Conservation (phyloP, 1,139 yeast species). For the Debaryomyces udenii region DNA sequence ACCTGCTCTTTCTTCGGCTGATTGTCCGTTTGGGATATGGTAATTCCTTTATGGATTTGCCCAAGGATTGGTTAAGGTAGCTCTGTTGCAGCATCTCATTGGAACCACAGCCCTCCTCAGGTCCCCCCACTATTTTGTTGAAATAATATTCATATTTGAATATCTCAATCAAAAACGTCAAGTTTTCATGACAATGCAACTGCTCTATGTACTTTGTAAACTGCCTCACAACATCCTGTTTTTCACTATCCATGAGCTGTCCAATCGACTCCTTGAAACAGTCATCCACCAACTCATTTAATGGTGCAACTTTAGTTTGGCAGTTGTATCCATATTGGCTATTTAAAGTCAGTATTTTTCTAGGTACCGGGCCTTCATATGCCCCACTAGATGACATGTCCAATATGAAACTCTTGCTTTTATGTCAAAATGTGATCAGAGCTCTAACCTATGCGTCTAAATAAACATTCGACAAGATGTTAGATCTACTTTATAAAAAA, state of each 20-base stretch:
- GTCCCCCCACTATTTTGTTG: slow-evolving; percentile 20
- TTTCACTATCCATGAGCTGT: slow-evolving; percentile 19
- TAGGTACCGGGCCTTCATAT: slow-evolving; percentile 7
- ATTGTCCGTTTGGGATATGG: slow-evolving; percentile 16
- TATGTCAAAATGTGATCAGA: not conserved
- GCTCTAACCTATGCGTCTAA: no score
- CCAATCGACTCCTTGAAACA: slow-evolving; percentile 27
- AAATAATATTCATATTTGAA: slow-evolving; percentile 45
- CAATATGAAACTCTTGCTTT: not conserved
- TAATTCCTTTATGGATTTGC: slow-evolving; percentile 15
- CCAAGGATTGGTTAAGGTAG: slow-evolving; percentile 19
- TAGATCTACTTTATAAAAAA: no score
- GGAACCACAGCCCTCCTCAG: not conserved
- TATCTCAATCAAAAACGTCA: slow-evolving; percentile 47
- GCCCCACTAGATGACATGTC: slow-evolving; percentile 5
- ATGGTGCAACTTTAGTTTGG: slow-evolving; percentile 17
- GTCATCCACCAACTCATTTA: slow-evolving; percentile 32
- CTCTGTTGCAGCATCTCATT: not conserved
- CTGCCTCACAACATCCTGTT: slow-evolving; percentile 19
- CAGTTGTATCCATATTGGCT: slow-evolving; percentile 2
- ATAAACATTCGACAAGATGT: no score
- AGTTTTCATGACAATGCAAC: slow-evolving; percentile 50
- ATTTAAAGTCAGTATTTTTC: slow-evolving; percentile 2
- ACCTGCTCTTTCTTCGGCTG: slow-evolving; percentile 2
- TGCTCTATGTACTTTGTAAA: slow-evolving; percentile 25